Conservation (phyloP, 345 rosid species). For the Salix udensis region DNA sequence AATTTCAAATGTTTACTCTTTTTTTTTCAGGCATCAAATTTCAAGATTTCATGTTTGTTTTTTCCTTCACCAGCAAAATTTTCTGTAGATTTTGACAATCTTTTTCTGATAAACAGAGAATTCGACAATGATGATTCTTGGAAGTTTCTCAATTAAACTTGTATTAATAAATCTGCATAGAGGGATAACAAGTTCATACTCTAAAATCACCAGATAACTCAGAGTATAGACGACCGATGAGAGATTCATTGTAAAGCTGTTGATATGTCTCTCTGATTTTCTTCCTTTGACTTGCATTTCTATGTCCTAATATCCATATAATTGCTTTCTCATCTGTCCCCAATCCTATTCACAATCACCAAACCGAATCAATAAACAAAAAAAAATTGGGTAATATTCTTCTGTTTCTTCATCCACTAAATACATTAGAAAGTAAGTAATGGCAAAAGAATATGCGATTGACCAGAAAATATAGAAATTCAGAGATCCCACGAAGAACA, state of each 20-base stretch:
- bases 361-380: neutral
- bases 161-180: neutral
- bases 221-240: conserved; percentile 51
- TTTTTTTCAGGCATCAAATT: too few species aligned
- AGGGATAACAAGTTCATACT: conserved; percentile 47
- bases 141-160: neutral
- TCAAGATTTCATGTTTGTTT: too few species aligned
- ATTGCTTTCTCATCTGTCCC: conserved; percentile 74
- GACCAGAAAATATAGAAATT: conserved; percentile 3
- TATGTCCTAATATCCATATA: conserved; percentile 53
- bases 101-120: too few species aligned
- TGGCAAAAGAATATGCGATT: neutral
- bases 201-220: conserved; percentile 81
- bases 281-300: conserved; percentile 73
- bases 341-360: conserved; percentile 41
- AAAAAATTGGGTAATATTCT: neutral
- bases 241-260: conserved; percentile 56
- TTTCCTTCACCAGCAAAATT: too few species aligned
- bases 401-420: neutral
- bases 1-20: too few species aligned
- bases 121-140: too few species aligned
- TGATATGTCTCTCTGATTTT: conserved; percentile 57
- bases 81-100: too few species aligned
- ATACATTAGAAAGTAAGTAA: neutral
- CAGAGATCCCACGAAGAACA: neutral